These are phyloP conservation scores for Stagonosporopsis rhizophila DNA, from an alignment of 2,329 filamentous ascomycete genomes.

Conservation along the genomic window DNA sequence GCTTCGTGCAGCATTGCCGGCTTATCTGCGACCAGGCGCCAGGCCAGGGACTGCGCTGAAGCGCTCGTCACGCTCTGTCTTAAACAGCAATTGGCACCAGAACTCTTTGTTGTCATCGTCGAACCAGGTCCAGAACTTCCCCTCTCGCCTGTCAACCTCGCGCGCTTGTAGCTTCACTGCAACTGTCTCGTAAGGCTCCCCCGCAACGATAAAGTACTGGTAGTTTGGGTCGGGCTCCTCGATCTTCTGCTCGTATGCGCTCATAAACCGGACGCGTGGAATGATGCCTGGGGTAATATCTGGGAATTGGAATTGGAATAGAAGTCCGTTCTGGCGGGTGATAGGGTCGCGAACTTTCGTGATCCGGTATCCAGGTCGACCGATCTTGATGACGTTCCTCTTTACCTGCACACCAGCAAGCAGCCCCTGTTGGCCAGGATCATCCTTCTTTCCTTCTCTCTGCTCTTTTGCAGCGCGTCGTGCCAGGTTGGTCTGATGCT, in stretches of 20 bases:
- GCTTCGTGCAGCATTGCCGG: not conserved
- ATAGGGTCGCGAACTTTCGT: constrained; percentile 92
- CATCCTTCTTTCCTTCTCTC: constrained; percentile 78
- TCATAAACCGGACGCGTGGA: constrained; percentile 95
- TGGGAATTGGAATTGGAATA: constrained; percentile 97
- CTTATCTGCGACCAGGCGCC: constrained; percentile 56
- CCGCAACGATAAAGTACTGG: constrained; percentile 93
- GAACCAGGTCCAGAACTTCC: constrained; percentile 92
- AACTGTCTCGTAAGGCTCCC: constrained; percentile 97
- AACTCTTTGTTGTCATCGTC: constrained; percentile 96
- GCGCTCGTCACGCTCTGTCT: constrained; percentile 95
- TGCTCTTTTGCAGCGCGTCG: constrained; percentile 94
- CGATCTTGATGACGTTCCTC: constrained; percentile 91
- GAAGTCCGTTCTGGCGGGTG: constrained; percentile 83
- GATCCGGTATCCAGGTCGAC: constrained; percentile 95
- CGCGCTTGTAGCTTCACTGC: constrained; percentile 94
- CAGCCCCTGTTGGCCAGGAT: constrained; percentile 76
- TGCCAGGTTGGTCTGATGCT: constrained; percentile 98
- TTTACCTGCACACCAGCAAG: constrained; percentile 71
- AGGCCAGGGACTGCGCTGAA: constrained; percentile 73
- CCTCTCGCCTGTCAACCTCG: constrained; percentile 89
- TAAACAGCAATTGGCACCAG: constrained; percentile 97
- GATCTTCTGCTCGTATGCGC: constrained; percentile 92
- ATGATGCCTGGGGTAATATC: constrained; percentile 79
- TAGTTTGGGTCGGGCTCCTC: constrained; percentile 91